Percentiles rank a stretch among this genome's conserved stretches.
These are phyloP conservation scores for Blepharisma stoltei DNA, from an alignment of 73 alveolate species.

Conservation along the genomic window DNA sequence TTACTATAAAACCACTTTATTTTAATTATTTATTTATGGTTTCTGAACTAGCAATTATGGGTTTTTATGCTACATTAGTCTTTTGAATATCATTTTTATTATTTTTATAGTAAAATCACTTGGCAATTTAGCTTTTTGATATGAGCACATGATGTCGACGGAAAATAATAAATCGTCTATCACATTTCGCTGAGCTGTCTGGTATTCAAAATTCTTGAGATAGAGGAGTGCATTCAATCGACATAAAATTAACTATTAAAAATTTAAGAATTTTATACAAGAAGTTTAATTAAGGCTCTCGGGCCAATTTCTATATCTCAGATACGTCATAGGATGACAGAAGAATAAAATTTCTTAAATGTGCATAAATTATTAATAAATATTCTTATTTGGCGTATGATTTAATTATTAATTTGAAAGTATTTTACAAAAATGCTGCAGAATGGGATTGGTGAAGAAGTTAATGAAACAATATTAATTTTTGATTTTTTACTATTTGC, in stretches of 20 bases:
- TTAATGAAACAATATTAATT: neutral
- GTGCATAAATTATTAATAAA: no score
- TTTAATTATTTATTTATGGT: neutral
- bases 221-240: neutral
- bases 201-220: slow-evolving; percentile 61
- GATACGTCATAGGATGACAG: no score
- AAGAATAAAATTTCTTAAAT: no score
- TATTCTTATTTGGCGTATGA: no score
- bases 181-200: slow-evolving; percentile 71
- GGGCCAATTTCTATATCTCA: no score
- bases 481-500: neutral
- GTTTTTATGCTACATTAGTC: neutral
- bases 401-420: no score
- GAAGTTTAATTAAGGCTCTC: no score
- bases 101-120: neutral
- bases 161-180: slow-evolving; percentile 68
- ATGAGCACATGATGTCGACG: slow-evolving; percentile 72
- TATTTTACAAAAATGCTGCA: no score
- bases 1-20: neutral
- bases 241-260: no score
- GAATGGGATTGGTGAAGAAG: no score
- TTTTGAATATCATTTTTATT: neutral
- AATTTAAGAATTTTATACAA: no score
- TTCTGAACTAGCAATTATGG: neutral
- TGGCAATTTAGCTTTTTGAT: neutral